Evolutionary conservation across 306 rosid genomes (phyloP).

Genomic region (Argentina anserina): DNA sequence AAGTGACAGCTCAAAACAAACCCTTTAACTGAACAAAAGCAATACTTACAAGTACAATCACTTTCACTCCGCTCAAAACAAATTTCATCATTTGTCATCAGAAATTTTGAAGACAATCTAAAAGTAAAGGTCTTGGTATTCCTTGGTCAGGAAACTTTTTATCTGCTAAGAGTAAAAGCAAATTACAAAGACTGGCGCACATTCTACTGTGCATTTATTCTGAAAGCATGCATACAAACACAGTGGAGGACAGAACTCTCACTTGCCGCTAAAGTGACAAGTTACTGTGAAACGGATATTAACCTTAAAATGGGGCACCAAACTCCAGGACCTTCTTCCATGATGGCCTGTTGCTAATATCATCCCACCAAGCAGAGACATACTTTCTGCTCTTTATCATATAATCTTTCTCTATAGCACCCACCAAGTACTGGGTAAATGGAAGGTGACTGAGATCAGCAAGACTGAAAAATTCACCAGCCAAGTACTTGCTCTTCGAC

Average conservation of each 20-base stretch:
- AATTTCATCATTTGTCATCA: background rate
- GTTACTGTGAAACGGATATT: background rate
- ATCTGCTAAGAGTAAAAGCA: background rate
- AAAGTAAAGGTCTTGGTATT: background rate
- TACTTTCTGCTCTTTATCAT: slow-evolving; percentile 35
- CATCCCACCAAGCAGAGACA: slow-evolving; percentile 53
- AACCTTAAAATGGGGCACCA: slow-evolving; percentile 7
- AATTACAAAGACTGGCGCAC: background rate
- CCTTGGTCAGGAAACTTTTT: background rate
- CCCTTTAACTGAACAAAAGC: background rate
- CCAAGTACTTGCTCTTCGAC: slow-evolving; percentile 48
- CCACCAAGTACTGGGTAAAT: slow-evolving; percentile 33
- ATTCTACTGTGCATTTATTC: background rate
- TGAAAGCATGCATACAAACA: background rate
- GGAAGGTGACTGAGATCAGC: slow-evolving; percentile 56
- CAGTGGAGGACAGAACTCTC: background rate
- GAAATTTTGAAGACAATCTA: background rate
- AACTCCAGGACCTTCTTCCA: slow-evolving; percentile 40
- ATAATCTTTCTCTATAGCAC: slow-evolving; percentile 24
- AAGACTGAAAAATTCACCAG: slow-evolving; percentile 52
- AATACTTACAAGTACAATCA: background rate
- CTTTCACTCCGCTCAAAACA: background rate
- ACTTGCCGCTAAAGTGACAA: background rate
- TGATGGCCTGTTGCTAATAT: slow-evolving; percentile 45
- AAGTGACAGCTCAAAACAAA: no score